Base-by-base conservation (phyloP, 2,329 filamentous ascomycete species). In the Pseudophaeomoniella oleicola region DNA sequence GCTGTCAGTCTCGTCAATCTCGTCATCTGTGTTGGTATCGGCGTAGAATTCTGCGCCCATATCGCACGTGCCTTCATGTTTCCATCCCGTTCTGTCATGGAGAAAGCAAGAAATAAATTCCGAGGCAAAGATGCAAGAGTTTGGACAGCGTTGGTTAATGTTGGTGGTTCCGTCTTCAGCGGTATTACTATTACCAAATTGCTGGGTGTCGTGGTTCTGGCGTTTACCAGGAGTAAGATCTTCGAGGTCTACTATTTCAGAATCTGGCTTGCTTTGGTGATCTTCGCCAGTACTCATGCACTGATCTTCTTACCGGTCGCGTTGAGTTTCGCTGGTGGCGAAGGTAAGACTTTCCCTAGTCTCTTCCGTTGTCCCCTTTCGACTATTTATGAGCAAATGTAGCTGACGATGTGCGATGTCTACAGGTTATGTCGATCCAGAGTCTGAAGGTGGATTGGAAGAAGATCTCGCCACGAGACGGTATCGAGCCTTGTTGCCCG, bases 231-330 rank as follows among this genome's bases (percentile, higher is more conserved):
- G 36, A 93, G 84, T 57, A 98, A 96, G 72, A 98, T 98, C 52
- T 98, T 98, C 50, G 92, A 98, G 64, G 85, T 98, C 39, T 98
- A 98, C 62, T 98, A 98, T 60, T 98, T 98, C 69, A 74, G 90
- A 31, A 82, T 98, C 31, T 98, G 90, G 90, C 65, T 94, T 13
- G 81, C 87, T 4, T 71, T 98, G 37, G 87, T 98, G 9, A 56
- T 92, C 6, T 88, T 94, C 56, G 92, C 87, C 2, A 84, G 84
- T 5, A 70, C 78, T 6, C 90, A 98, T 56, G 85, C 90, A 1
- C 66, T 98, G 34, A 72, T 98, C 5, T 93, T 96, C 56, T 63
- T 98, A 48, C 90, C 90, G 0, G 90, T 96, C 1, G 80, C 82
- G 2, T 66, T 98, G 45, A 92, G 83, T 51, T 66, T 94, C 35